A percentile compares a stretch with the other conserved stretches of the same genome.
These are phyloP conservation scores for Auricularia sp. DNA, from an alignment of 768 basidiomycete species.

Conservation along the genomic window DNA sequence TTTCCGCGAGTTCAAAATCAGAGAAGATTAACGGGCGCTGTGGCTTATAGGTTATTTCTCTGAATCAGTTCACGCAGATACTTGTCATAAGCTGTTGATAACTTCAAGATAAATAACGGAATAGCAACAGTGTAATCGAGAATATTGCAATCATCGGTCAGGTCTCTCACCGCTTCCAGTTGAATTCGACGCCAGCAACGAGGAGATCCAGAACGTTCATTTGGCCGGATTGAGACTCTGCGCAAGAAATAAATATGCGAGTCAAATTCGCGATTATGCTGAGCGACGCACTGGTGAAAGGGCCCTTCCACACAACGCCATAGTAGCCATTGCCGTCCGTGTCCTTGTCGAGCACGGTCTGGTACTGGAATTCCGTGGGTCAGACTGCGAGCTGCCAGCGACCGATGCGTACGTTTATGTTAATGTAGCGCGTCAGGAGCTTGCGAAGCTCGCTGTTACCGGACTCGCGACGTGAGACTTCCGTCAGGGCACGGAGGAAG, in stretches of 20 bases:
- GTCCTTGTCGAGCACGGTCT: neutral
- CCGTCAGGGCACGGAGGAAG: neutral
- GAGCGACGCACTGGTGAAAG: neutral
- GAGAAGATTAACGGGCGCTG: too few relatives aligned
- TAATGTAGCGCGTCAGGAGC: neutral
- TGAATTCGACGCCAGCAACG: neutral
- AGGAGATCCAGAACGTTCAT: conserved; percentile 1
- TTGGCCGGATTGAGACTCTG: neutral
- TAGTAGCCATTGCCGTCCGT: neutral
- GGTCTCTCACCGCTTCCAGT: neutral
- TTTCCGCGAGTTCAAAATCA: too few relatives aligned
- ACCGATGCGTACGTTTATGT: neutral
- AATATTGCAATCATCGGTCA: too few relatives aligned
- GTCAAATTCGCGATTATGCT: too few relatives aligned
- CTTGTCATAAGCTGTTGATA: too few relatives aligned
- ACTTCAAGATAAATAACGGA: too few relatives aligned
- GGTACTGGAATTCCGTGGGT: neutral
- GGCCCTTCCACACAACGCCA: neutral
- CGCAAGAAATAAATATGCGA: too few relatives aligned
- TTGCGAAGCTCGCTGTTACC: neutral
- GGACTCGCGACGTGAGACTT: neutral
- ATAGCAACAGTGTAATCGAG: too few relatives aligned
- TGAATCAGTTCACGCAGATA: too few relatives aligned
- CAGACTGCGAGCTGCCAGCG: neutral
- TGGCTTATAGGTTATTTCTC: too few relatives aligned